Evolutionary conservation across 257 asterid species (phyloP).

Genomic region (Solanum sejunctum): DNA sequence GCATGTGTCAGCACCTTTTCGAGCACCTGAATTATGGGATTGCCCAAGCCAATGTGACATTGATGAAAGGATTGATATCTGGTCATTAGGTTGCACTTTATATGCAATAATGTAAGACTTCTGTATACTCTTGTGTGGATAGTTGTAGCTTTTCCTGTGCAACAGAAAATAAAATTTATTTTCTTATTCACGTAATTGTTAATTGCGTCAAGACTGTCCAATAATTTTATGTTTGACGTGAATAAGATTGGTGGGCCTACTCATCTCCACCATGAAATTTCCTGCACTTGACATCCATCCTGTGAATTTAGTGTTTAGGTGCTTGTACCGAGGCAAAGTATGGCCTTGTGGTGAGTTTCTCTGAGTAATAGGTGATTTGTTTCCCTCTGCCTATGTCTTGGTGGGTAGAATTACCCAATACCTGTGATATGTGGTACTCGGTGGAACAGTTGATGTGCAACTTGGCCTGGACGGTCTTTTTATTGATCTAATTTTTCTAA

Average conservation of each 20-base stretch:
- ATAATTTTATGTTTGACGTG: not conserved
- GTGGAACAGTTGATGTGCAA: not conserved
- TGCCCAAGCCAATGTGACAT: conserved; percentile 89
- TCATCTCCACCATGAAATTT: not conserved
- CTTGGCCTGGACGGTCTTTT: not conserved
- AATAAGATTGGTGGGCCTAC: not conserved
- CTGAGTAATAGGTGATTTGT: not conserved
- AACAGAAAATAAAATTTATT: not conserved
- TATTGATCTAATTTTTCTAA: not conserved
- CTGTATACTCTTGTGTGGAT: not conserved
- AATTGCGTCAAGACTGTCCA: not conserved
- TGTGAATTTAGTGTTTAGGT: not conserved
- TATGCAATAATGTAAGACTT: conserved; percentile 85
- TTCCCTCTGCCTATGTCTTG: not conserved
- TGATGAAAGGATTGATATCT: conserved; percentile 94
- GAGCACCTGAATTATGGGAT: conserved; percentile 96
- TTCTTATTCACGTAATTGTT: not conserved
- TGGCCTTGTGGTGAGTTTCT: not conserved
- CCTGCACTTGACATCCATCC: not conserved
- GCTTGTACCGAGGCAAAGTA: not conserved
- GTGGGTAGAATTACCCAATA: not conserved
- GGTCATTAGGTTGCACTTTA: conserved; percentile 99
- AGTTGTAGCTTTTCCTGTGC: not conserved
- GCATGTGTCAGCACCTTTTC: conserved; percentile 90
- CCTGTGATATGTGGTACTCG: not conserved